A percentile compares a stretch with the other conserved stretches of the same genome.
phyloP scores from a whole-genome alignment of 2,329 filamentous ascomycete genomes.

The Aureobasidium zeae region DNA sequence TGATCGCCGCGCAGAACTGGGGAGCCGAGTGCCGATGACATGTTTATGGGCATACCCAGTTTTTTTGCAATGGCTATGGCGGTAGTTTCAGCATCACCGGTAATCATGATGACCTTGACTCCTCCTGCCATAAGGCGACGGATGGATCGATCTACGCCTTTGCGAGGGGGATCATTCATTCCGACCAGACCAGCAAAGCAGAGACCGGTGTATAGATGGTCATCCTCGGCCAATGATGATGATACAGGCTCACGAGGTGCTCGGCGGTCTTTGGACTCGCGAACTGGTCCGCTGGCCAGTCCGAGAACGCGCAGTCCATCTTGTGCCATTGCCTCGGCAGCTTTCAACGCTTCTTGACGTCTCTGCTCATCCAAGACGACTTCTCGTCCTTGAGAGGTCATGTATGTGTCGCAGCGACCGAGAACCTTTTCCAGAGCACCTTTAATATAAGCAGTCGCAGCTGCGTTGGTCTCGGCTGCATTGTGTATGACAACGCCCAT shows the following conservation, averaged over 20 bases:
- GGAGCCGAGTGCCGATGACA: conserved; percentile 48
- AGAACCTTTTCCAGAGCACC: conserved; percentile 84
- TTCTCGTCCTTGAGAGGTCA: conserved; percentile 77
- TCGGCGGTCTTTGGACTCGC: conserved; percentile 18
- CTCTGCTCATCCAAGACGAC: conserved; percentile 71
- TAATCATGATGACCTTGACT: conserved; percentile 98
- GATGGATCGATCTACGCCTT: conserved; percentile 83
- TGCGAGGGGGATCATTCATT: conserved; percentile 92
- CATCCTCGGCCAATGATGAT: conserved; percentile 39
- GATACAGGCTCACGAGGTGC: conserved; percentile 37
- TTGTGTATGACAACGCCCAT: conserved; percentile 82
- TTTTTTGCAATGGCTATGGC: conserved; percentile 89
- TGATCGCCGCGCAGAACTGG: conserved; percentile 81
- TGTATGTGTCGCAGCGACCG: conserved; percentile 78
- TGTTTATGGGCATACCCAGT: conserved; percentile 81
- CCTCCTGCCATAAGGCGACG: conserved; percentile 83
- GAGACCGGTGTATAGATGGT: conserved; percentile 72
- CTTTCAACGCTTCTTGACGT: conserved; percentile 63
- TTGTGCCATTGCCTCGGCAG: conserved; percentile 77
- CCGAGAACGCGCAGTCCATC: conserved; percentile 85
- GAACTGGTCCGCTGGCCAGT: conserved; percentile 73
- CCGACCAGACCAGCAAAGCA: conserved; percentile 88
- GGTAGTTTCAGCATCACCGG: conserved; percentile 89
- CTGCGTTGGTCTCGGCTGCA: conserved; percentile 49
- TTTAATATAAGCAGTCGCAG: conserved; percentile 88